phyloP scores from a whole-genome alignment of 345 rosid genomes.

The Camelina neglecta region DNA sequence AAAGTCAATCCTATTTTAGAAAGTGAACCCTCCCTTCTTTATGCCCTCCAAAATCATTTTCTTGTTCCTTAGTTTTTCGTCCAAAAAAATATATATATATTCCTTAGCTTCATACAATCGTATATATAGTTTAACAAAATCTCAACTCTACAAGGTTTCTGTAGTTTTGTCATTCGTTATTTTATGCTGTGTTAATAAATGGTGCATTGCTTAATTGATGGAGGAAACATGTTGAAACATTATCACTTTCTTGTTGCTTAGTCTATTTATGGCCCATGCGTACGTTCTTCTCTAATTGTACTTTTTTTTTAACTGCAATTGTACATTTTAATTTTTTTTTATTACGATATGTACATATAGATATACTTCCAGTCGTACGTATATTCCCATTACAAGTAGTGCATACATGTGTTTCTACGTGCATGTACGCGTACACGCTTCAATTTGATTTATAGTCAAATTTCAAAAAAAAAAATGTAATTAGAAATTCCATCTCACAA shows the following conservation, averaged over 20 bases:
- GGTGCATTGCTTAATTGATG: conserved; percentile 33
- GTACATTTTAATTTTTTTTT: too few species aligned
- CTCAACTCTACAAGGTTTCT: neutral
- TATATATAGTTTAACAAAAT: neutral
- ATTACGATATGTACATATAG: too few species aligned
- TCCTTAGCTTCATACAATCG: conserved; percentile 4
- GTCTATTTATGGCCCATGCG: conserved; percentile 4
- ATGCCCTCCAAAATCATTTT: too few species aligned
- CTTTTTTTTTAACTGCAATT: neutral
- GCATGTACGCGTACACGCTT: conserved; percentile 2
- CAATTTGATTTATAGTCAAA: neutral
- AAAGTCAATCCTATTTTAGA: too few species aligned
- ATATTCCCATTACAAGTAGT: too few species aligned
- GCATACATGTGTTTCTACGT: conserved; percentile 2
- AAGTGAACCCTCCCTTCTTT: too few species aligned
- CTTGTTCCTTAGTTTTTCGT: too few species aligned
- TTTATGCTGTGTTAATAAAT: neutral
- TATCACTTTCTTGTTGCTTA: conserved; percentile 27
- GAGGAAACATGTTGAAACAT: conserved; percentile 30
- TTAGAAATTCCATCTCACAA: too few species aligned
- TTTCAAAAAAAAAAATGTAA: too few species aligned
- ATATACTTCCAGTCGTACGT: too few species aligned
- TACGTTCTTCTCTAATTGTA: conserved; percentile 9
- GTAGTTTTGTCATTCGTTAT: neutral
- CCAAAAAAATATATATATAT: too few species aligned